Evolutionary conservation across 2,329 filamentous ascomycete species (phyloP).

Genomic region (Ceratocystis lukuohia): DNA sequence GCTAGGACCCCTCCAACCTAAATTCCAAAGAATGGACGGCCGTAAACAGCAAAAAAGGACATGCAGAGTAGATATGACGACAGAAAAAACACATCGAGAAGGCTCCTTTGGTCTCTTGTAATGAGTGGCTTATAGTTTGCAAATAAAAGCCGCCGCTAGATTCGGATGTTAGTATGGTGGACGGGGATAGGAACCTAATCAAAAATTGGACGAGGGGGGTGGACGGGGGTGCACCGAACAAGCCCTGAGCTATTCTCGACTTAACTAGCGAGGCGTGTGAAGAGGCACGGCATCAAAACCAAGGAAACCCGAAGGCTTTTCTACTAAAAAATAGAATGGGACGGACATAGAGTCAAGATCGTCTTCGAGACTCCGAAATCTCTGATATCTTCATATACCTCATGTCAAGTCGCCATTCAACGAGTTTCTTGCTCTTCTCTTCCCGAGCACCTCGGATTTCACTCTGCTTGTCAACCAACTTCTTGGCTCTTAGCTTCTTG

Average conservation of each 20-base stretch:
- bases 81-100: not conserved
- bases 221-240: not conserved
- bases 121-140: not conserved
- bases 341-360: not conserved
- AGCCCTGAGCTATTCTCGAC: not conserved
- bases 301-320: not conserved
- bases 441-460: not conserved
- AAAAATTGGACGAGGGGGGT: not conserved
- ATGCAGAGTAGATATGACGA: too few species aligned
- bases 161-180: too few species aligned
- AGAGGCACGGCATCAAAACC: not conserved
- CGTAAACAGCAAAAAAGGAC: too few species aligned
- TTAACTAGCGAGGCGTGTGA: constrained; percentile 4
- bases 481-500: not conserved
- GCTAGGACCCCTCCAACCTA: too few species aligned
- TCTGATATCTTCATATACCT: not conserved
- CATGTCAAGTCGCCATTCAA: not conserved
- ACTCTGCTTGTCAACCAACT: not conserved
- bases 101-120: not conserved
- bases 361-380: too few species aligned
- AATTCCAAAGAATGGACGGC: too few species aligned
- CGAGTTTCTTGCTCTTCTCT: not conserved
- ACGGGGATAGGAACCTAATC: not conserved
- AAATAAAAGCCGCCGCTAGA: not conserved
- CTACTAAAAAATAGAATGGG: not conserved